Conservation (phyloP, 768 basidiomycete genomes). For the Rhizopogon salebrosus region DNA sequence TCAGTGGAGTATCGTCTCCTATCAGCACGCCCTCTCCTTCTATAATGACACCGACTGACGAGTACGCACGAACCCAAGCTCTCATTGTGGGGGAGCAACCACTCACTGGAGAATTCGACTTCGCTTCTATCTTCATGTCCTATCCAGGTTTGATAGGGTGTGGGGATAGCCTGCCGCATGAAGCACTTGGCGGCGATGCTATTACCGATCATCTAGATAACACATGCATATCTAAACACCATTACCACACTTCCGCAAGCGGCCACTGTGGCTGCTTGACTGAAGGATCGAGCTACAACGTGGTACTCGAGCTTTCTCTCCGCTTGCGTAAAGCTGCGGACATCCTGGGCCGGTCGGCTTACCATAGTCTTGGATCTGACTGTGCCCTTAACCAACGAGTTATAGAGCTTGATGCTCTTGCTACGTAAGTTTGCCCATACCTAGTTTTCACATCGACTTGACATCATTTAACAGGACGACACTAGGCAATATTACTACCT, state of each 20-base stretch:
- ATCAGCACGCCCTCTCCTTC: slow-evolving; percentile 26
- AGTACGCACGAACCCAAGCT: slow-evolving; percentile 30
- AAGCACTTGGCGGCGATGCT: not conserved
- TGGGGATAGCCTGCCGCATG: slow-evolving; percentile 8
- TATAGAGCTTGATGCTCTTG: slow-evolving; percentile 44
- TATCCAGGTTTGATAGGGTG: slow-evolving; percentile 21
- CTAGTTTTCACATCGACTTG: slow-evolving; percentile 3
- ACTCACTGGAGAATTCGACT: slow-evolving; percentile 34
- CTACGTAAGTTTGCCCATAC: slow-evolving; percentile 37
- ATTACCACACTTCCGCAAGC: slow-evolving; percentile 12
- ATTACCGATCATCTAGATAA: slow-evolving; percentile 6
- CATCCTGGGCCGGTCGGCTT: slow-evolving; percentile 43
- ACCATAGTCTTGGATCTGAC: slow-evolving; percentile 26
- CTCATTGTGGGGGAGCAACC: slow-evolving; percentile 18
- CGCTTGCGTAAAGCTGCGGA: slow-evolving; percentile 58
- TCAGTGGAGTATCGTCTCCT: slow-evolving; percentile 16
- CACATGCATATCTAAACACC: slow-evolving; percentile 10
- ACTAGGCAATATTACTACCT: slow-evolving; percentile 30
- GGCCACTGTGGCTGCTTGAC: slow-evolving; percentile 55
- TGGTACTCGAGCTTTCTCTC: slow-evolving; percentile 61
- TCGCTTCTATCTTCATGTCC: slow-evolving; percentile 36
- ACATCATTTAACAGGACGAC: slow-evolving; percentile 30
- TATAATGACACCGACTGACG: slow-evolving; percentile 43
- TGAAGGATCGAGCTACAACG: slow-evolving; percentile 48
- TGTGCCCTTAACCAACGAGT: slow-evolving; percentile 42